Percentiles rank a stretch among this genome's conserved stretches.
These are phyloP conservation scores for Nicotiana rustica DNA, from an alignment of 305 asterid species.

Conservation along the genomic window DNA sequence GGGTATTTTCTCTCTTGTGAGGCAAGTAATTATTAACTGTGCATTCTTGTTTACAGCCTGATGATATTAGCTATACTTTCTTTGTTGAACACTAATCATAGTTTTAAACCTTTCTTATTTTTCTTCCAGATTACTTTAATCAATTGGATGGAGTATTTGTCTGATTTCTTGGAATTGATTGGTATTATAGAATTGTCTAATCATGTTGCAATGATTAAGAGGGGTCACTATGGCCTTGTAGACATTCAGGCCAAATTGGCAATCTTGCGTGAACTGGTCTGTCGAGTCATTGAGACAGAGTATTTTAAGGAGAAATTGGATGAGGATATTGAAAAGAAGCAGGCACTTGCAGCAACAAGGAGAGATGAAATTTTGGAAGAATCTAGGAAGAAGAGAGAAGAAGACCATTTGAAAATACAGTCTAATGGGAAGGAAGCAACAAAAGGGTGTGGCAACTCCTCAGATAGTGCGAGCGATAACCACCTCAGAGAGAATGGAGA, in stretches of 20 bases:
- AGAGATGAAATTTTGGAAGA: slow-evolving; percentile 90
- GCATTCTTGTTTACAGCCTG: slow-evolving; percentile 1
- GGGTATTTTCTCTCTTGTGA: slow-evolving; percentile 20
- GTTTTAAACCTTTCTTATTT: slow-evolving; percentile 10
- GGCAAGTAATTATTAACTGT: not conserved
- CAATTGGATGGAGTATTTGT: slow-evolving; percentile 83
- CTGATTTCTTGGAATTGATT: slow-evolving; percentile 76
- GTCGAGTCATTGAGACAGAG: slow-evolving; percentile 74
- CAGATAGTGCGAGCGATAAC: slow-evolving; percentile 34
- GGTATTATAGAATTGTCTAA: slow-evolving; percentile 54
- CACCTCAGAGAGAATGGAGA: slow-evolving; percentile 49
- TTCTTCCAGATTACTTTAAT: slow-evolving; percentile 70
- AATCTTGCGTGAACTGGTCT: slow-evolving; percentile 70
- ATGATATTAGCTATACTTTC: slow-evolving; percentile 23
- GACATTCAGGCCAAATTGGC: slow-evolving; percentile 70
- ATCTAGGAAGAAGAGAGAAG: slow-evolving; percentile 90
- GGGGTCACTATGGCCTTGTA: slow-evolving; percentile 80
- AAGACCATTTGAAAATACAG: slow-evolving; percentile 63
- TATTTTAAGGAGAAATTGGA: slow-evolving; percentile 74
- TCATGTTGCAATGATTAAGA: slow-evolving; percentile 69
- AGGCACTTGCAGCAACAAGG: slow-evolving; percentile 86
- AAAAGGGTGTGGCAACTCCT: slow-evolving; percentile 41
- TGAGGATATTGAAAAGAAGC: slow-evolving; percentile 80
- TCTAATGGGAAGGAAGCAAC: slow-evolving; percentile 51
- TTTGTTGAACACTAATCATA: slow-evolving; percentile 15